A percentile compares a stretch with the other conserved stretches of the same genome.
Conservation (phyloP, 2,329 filamentous ascomycete species). For the Atkinsonella hypoxylon region DNA sequence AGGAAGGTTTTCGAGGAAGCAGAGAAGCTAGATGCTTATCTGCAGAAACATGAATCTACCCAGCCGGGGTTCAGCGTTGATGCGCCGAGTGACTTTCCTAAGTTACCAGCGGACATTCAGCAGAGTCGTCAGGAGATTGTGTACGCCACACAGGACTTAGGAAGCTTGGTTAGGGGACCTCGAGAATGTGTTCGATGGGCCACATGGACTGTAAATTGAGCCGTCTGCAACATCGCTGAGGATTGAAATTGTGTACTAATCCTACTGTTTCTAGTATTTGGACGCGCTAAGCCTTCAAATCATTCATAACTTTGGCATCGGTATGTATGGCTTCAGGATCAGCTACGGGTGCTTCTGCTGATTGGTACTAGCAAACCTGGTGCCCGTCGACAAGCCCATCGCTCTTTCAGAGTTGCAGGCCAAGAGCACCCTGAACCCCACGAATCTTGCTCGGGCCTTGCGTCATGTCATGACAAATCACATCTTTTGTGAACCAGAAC, state of each 20-base stretch:
- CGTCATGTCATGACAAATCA: conserved; percentile 46
- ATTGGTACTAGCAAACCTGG: conserved; percentile 29
- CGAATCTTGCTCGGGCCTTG: conserved; percentile 38
- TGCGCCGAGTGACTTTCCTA: conserved; percentile 33
- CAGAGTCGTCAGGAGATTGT: conserved; percentile 34
- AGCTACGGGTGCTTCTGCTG: not conserved
- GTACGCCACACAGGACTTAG: conserved; percentile 35
- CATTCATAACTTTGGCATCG: conserved; percentile 37
- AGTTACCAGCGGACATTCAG: conserved; percentile 32
- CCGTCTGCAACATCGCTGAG: not conserved
- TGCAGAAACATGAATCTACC: conserved; percentile 28
- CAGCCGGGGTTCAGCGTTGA: conserved; percentile 34
- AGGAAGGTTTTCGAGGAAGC: conserved; percentile 35
- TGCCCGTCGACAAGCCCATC: conserved; percentile 34
- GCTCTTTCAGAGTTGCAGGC: conserved; percentile 31
- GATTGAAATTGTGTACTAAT: not conserved
- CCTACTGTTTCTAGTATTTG: conserved; percentile 26
- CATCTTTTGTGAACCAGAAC: conserved; percentile 40
- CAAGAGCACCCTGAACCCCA: conserved; percentile 32
- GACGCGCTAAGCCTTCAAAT: conserved; percentile 38
- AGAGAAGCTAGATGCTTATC: conserved; percentile 35
- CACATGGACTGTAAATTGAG: conserved; percentile 35
- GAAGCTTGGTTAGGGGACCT: conserved; percentile 35
- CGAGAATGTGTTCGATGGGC: conserved; percentile 39
- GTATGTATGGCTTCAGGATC: conserved; percentile 16